phyloP scores from a whole-genome alignment of 139 green algal genomes.

The Coelastrella sp. region DNA sequence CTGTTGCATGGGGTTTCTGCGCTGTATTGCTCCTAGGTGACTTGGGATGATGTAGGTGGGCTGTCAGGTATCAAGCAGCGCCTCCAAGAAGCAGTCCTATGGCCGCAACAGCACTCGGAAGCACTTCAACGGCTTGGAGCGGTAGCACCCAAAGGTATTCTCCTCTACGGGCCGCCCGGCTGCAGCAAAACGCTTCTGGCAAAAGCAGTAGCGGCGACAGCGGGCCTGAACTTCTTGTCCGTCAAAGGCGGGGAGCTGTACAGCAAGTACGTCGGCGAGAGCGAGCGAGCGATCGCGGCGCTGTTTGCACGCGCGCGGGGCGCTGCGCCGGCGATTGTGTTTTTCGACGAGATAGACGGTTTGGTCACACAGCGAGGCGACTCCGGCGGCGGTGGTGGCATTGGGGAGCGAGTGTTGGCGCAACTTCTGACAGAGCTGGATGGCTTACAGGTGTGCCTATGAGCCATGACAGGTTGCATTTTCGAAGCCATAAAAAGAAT shows the following conservation, averaged over 20 bases:
- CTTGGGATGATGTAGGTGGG: conserved; percentile 83
- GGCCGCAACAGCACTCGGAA: conserved; percentile 55
- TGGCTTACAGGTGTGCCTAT: conserved; percentile 69
- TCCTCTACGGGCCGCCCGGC: conserved; percentile 81
- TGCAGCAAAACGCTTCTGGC: conserved; percentile 92
- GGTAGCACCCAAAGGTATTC: conserved; percentile 66
- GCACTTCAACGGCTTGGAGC: conserved; percentile 62
- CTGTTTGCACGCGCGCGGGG: conserved; percentile 80
- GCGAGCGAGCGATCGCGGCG: conserved; percentile 75
- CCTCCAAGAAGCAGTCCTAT: conserved; percentile 80
- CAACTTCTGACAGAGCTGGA: conserved; percentile 96
- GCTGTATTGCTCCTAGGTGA: not conserved
- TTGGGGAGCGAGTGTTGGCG: conserved; percentile 70
- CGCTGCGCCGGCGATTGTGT: conserved; percentile 83
- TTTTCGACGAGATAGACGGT: conserved; percentile 91
- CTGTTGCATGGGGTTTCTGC: too few relatives aligned
- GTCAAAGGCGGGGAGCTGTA: conserved; percentile 74
- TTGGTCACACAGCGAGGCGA: conserved; percentile 56
- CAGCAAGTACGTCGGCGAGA: conserved; percentile 89
- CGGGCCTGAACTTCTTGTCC: conserved; percentile 79
- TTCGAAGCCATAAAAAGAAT: too few relatives aligned
- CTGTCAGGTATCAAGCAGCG: conserved; percentile 76
- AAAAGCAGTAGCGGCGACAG: conserved; percentile 75
- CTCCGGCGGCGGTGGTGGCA: conserved; percentile 46
- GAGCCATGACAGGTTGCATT: not conserved